Evolutionary conservation across 2,329 filamentous ascomycete species (phyloP).

Genomic region (Fusarium chlamydosporum): DNA sequence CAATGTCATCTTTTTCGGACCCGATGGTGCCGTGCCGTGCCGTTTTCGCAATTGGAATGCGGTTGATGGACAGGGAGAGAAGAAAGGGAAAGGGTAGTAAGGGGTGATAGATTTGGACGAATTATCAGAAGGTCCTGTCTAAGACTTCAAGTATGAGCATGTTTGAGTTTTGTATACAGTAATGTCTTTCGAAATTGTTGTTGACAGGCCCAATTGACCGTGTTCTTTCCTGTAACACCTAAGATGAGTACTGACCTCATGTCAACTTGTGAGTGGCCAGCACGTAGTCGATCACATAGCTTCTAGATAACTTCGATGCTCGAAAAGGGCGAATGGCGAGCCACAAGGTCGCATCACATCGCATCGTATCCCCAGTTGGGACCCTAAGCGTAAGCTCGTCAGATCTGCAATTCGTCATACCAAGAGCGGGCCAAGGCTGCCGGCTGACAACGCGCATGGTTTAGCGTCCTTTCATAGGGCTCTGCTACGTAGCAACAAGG

Average conservation of each 20-base stretch:
- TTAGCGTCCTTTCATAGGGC: slow-evolving; percentile 41
- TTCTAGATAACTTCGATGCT: slow-evolving; percentile 20
- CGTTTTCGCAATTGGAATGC: slow-evolving; percentile 33
- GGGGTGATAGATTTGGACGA: neutral
- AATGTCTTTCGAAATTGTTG: slow-evolving; percentile 8
- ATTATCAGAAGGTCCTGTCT: slow-evolving; percentile 1
- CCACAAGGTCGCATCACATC: slow-evolving; percentile 29
- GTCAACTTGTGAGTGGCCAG: slow-evolving; percentile 21
- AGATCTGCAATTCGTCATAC: slow-evolving; percentile 44
- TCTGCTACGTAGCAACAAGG: slow-evolving; percentile 38
- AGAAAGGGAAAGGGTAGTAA: slow-evolving; percentile 3
- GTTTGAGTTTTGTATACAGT: neutral
- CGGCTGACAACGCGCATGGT: slow-evolving; percentile 36
- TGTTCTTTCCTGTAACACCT: slow-evolving; percentile 11
- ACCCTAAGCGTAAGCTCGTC: slow-evolving; percentile 20
- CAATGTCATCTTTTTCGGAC: slow-evolving; percentile 37
- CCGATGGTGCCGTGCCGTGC: slow-evolving; percentile 37
- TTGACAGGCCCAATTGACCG: slow-evolving; percentile 4
- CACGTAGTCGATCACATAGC: slow-evolving; percentile 14
- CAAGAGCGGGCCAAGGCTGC: slow-evolving; percentile 39
- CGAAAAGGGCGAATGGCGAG: slow-evolving; percentile 5
- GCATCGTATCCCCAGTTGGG: slow-evolving; percentile 13
- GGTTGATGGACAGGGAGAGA: slow-evolving; percentile 14
- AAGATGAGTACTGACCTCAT: slow-evolving; percentile 10
- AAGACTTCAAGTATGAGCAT: neutral